A percentile compares a stretch with the other conserved stretches of the same genome.
Conservation (phyloP, 495 filamentous ascomycete genomes). For the Massariosphaeria phaeospora region DNA sequence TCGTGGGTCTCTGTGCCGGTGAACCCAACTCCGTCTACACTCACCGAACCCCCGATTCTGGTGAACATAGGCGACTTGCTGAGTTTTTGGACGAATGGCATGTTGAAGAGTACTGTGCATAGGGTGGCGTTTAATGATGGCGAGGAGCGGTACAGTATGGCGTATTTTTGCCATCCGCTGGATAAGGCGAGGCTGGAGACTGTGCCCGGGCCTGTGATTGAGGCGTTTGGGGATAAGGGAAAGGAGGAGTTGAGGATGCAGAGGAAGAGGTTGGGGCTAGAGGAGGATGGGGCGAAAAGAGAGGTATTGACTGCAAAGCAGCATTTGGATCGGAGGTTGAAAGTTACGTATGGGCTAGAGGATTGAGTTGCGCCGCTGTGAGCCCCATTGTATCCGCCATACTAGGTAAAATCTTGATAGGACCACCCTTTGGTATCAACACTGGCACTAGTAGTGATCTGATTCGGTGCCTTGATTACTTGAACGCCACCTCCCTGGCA, state of each 20-base stretch:
- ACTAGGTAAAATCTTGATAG: too few species aligned
- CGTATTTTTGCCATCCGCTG: constrained; percentile 86
- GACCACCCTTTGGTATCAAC: too few species aligned
- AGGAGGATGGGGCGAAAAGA: constrained; percentile 38
- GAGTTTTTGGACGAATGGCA: constrained; percentile 82
- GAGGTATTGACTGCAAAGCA: constrained; percentile 71
- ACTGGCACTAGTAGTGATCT: too few species aligned
- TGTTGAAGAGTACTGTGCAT: constrained; percentile 82
- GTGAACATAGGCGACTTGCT: constrained; percentile 92
- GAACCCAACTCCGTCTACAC: constrained; percentile 38
- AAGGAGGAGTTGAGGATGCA: constrained; percentile 31
- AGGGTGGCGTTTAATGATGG: constrained; percentile 70
- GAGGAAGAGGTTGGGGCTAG: constrained; percentile 44
- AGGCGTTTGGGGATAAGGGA: constrained; percentile 38
- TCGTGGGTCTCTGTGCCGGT: constrained; percentile 62
- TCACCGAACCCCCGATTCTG: constrained; percentile 56
- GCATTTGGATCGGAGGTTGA: constrained; percentile 71
- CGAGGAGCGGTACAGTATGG: constrained; percentile 78
- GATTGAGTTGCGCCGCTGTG: too few species aligned
- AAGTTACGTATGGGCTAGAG: constrained; percentile 65
- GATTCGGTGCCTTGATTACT: too few species aligned
- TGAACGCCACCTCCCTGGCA: too few species aligned
- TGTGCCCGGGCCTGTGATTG: constrained; percentile 66
- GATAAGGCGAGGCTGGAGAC: constrained; percentile 62
- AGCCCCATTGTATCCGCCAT: too few species aligned